A percentile compares a stretch with the other conserved stretches of the same genome.
phyloP scores from a whole-genome alignment of 768 basidiomycete genomes.

The Astraeus odoratus region DNA sequence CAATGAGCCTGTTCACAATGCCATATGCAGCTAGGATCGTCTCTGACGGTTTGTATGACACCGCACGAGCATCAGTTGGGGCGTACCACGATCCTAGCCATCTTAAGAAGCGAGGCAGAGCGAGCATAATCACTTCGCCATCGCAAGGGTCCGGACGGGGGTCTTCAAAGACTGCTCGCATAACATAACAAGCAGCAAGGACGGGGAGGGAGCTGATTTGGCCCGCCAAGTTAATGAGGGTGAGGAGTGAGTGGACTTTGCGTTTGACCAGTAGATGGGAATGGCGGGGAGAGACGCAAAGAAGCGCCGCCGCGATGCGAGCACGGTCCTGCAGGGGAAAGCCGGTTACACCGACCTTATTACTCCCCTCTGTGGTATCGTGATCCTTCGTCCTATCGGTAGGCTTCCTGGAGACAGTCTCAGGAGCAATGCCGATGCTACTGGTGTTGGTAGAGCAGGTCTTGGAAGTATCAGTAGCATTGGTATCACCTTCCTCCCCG shows the following conservation, averaged over 20 bases:
- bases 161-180: conserved; percentile 17
- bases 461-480: background rate
- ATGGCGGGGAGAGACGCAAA: conserved; percentile 16
- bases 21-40: conserved; percentile 35
- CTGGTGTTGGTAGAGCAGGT: background rate
- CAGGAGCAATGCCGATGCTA: background rate
- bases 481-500: background rate
- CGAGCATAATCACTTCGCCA: conserved; percentile 16
- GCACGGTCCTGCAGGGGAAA: conserved; percentile 16
- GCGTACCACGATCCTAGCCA: conserved; percentile 17
- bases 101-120: conserved; percentile 27
- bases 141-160: conserved; percentile 12
- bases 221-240: conserved; percentile 6
- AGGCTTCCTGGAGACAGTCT: background rate
- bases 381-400: background rate
- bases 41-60: conserved; percentile 33
- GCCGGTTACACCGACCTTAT: background rate
- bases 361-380: background rate
- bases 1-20: conserved; percentile 37
- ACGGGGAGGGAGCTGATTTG: conserved; percentile 6
- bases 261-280: conserved; percentile 16
- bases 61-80: conserved; percentile 23
- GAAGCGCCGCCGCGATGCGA: conserved; percentile 20
- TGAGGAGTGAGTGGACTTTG: conserved; percentile 17
- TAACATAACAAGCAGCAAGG: conserved; percentile 11